phyloP scores from a whole-genome alignment of 768 basidiomycete species.

The Mycena haematopus region DNA sequence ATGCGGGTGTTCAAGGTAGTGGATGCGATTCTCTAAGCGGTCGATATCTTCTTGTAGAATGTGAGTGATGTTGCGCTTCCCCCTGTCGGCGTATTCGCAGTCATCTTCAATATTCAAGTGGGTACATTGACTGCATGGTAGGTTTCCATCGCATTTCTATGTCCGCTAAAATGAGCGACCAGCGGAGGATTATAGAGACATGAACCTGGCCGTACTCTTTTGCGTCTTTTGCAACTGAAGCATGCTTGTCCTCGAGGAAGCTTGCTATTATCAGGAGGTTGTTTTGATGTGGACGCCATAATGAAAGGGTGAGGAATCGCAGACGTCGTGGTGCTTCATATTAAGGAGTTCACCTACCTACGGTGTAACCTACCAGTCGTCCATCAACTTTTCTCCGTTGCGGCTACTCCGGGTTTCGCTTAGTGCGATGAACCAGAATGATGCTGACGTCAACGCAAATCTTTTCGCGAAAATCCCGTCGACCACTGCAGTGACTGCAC shows the following conservation, averaged over 20 bases:
- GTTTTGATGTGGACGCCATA: constrained; percentile 12
- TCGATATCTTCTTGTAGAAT: constrained; percentile 16
- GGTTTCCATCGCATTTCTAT: constrained; percentile 22
- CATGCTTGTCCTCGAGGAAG: constrained; percentile 22
- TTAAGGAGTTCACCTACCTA: constrained; percentile 9
- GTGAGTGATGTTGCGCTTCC: constrained; percentile 4
- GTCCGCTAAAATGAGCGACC: neutral
- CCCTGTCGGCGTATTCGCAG: constrained; percentile 15
- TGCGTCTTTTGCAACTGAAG: constrained; percentile 17
- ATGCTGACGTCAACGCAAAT: neutral
- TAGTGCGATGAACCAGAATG: neutral
- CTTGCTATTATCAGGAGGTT: constrained; percentile 13
- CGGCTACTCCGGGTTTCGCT: constrained; percentile 7
- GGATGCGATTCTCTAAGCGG: constrained; percentile 1
- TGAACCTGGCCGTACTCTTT: neutral
- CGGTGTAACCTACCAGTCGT: constrained; percentile 3
- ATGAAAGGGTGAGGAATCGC: neutral
- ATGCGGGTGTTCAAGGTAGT: neutral
- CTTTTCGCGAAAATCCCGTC: neutral
- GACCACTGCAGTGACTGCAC: too few relatives aligned
- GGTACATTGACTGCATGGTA: constrained; percentile 18
- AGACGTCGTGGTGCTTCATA: neutral
- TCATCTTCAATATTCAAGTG: constrained; percentile 19
- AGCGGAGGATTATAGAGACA: neutral
- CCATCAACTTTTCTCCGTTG: neutral